Base-by-base conservation (phyloP, 495 filamentous ascomycete species). In the Saxispiralis lemnorum region DNA sequence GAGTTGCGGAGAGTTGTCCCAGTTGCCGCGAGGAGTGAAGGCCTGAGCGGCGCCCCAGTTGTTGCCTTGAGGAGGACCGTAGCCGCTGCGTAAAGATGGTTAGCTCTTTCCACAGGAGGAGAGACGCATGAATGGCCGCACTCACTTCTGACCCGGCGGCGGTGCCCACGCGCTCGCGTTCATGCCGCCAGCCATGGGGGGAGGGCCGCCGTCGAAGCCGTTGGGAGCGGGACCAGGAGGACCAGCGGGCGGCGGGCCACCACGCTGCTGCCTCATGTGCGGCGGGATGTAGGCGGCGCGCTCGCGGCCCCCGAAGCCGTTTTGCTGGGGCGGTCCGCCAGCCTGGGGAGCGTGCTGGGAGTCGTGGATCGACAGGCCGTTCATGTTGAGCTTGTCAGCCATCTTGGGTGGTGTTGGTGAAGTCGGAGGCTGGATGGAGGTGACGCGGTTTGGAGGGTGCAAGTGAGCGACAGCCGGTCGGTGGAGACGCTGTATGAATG, bases 301-400 rank as follows among this genome's bases (percentile, higher is more conserved):
- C 40, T 63, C 63, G 38, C 34, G 35, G 24, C 24, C 24, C 4
- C 24, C 24, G 40, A 51, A 51, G 14, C 61, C 53, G 44, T 56
- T 59, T 38, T 43, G 32, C 37, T 47, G 39, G 24, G 24, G 24
- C 12, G 57, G 51, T 2, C 42, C 48, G 15, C 40, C 70, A 51
- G 66, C 63, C 15, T 19, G 31, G 45, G 66, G 65, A 55, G 82
- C 80, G 59, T 84, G 73, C 59, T 80, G 76, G 40, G 68, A 79
- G 50, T 78, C 75, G 59, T 72, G 72, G 52, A 94, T 69, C 60
- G 70, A 79, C 57, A 93, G 69, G 60, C 79, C 78, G 62, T 73
- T 76, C 81, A 95, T 87, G 62, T 86, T 84, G 52, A 97, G 76
- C 67, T 92, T 78, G 63, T 94, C 86, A 63, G 89, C 88, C 89